Conservation (phyloP, 441 rosid species). For the Corymbia citriodora region DNA sequence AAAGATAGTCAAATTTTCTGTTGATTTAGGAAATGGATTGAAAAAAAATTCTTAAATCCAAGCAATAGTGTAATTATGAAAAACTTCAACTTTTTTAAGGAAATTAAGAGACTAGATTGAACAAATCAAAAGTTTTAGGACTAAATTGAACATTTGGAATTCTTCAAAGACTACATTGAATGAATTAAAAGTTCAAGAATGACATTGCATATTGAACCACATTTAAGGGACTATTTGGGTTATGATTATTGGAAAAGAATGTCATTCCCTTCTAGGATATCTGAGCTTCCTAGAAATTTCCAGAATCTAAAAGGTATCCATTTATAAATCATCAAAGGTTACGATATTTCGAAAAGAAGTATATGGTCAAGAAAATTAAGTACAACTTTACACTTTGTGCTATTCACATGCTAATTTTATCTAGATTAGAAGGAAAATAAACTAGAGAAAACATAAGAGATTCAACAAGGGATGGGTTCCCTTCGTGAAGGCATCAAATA, state of each 20-base stretch:
- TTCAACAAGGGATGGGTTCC: not conserved
- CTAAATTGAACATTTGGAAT: no score
- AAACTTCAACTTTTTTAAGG: no score
- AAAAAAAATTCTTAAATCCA: not conserved
- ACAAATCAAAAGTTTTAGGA: no score
- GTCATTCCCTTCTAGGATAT: not conserved
- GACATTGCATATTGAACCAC: no score
- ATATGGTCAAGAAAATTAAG: not conserved
- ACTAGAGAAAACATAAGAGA: not conserved
- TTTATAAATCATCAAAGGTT: not conserved
- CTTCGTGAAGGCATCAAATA: not conserved
- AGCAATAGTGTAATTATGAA: not conserved
- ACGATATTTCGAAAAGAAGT: not conserved
- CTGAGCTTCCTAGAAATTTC: not conserved
- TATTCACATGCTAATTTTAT: not conserved
- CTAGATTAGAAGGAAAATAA: not conserved
- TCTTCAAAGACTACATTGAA: no score
- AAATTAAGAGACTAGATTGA: no score
- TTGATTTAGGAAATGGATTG: not conserved
- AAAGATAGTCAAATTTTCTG: not conserved
- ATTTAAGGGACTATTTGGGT: no score
- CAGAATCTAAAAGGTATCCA: not conserved
- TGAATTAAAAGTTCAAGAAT: no score
- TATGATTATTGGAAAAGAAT: not conserved
- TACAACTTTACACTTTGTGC: not conserved